phyloP scores from a whole-genome alignment of 495 filamentous ascomycete genomes.

The Diplogelasinospora grovesii region DNA sequence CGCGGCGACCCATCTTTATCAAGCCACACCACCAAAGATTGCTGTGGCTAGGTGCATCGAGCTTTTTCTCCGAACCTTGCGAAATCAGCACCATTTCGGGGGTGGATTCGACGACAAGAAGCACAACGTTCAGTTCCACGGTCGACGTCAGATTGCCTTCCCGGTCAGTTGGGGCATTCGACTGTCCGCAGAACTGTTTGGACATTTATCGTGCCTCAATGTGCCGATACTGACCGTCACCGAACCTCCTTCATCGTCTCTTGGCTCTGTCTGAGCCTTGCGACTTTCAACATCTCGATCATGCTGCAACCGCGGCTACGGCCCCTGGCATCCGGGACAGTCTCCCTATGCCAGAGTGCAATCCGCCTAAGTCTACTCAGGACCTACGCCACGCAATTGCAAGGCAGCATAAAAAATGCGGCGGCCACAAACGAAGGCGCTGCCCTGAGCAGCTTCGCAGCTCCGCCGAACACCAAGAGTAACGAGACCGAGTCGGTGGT shows the following conservation, averaged over 20 bases:
- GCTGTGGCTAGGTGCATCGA: no score
- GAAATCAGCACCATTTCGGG: no score
- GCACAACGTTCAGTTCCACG: slow-evolving; percentile 1
- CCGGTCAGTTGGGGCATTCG: slow-evolving; percentile 5
- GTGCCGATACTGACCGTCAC: slow-evolving; percentile 9
- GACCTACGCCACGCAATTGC: slow-evolving; percentile 17
- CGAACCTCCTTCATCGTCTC: slow-evolving; percentile 3
- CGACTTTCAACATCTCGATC: background rate
- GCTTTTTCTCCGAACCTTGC: no score
- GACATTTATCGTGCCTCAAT: no score
- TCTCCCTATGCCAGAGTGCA: slow-evolving; percentile 17
- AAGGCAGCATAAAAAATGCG: slow-evolving; percentile 4
- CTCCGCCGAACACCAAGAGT: slow-evolving; percentile 10
- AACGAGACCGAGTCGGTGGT: slow-evolving; percentile 34
- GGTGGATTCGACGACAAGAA: slow-evolving; percentile 6
- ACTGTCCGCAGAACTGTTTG: no score
- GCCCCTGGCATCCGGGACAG: slow-evolving; percentile 16
- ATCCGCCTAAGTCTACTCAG: slow-evolving; percentile 14
- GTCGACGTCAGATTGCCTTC: background rate
- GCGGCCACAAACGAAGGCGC: background rate
- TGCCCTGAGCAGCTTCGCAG: background rate
- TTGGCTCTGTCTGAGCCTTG: background rate
- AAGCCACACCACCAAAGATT: slow-evolving; percentile 9
- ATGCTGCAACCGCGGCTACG: slow-evolving; percentile 31
- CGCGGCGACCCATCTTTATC: slow-evolving; percentile 7